Evolutionary conservation across 306 rosid genomes (phyloP), one percentile per base, ranked within the genome.

Genomic region (Trichosanthes cucumerina): DNA sequence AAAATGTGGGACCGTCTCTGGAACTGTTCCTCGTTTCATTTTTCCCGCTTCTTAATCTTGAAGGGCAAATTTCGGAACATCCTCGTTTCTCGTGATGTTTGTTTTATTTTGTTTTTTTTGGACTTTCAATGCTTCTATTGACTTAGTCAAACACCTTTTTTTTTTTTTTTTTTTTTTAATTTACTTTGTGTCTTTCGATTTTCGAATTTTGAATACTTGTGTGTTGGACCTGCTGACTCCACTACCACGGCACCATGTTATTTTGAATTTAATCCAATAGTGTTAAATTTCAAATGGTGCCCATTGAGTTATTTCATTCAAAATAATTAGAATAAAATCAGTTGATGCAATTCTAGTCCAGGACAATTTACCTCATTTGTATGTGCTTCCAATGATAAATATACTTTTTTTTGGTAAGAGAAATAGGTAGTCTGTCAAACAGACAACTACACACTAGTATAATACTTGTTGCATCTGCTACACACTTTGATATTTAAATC

Each of bases 71-170:
- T 44, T 47, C 24, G 77, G 58, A 46, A 72, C 56, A 72, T 26
- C 77, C 58, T 72, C 57, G 59, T 24, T 28, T 18, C 24, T 72
- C 58, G 77, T 23, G 58, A 26, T 14, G 21, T 26, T 44, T 71
- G 77, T 44, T 44, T 38, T n/a, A 6, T 38, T 38, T 38, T n/a
- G 9, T 68, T 68, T 68, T 38, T 49, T 50, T 72, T 1, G 10
- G 58, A 1, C 59, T 47, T 72, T 47, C 58, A 47, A 47, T 72
- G 77, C 43, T 72, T 72, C 77, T 47, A 3, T 72, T 72, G 77
- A 72, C 77, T 47, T 44, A 52, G 77, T 72, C 77, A 72, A 72
- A 72, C 77, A 1, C 34, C 50, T 9, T 36, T 62, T 19, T 12
- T 0, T 34, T 38, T 33, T 6, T 8, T 9, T 39, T 66, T n/a